A percentile compares a stretch with the other conserved stretches of the same genome.
phyloP scores from a whole-genome alignment of 1,284 basidiomycete species.

The Tranzscheliella williamsii region DNA sequence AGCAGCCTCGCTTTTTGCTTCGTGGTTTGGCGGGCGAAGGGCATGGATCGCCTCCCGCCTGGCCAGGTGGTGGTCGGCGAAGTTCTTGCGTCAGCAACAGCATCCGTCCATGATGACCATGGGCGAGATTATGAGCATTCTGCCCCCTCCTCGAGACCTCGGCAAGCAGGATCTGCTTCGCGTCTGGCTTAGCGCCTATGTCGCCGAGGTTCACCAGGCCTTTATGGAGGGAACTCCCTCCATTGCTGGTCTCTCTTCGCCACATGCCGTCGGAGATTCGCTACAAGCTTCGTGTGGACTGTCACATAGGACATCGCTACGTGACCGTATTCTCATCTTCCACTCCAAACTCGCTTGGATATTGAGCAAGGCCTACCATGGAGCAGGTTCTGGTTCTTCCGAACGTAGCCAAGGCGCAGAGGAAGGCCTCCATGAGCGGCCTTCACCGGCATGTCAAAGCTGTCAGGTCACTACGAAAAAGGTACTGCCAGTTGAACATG shows the following conservation, averaged over 20 bases:
- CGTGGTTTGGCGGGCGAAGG: slow-evolving; percentile 19
- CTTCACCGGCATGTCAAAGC: not conserved
- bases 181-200: slow-evolving; percentile 26
- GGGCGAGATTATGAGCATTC: slow-evolving; percentile 32
- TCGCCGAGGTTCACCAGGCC: slow-evolving; percentile 27
- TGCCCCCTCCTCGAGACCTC: slow-evolving; percentile 20
- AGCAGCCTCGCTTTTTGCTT: slow-evolving; percentile 15
- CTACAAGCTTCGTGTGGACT: slow-evolving; percentile 15
- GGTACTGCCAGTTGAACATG: not conserved
- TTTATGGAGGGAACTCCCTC: slow-evolving; percentile 23
- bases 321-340: slow-evolving; percentile 18
- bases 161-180: slow-evolving; percentile 30
- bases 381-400: slow-evolving; percentile 6
- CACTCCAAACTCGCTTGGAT: slow-evolving; percentile 21
- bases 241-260: slow-evolving; percentile 11
- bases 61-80: slow-evolving; percentile 26
- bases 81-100: slow-evolving; percentile 25
- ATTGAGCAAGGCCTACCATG: slow-evolving; percentile 25
- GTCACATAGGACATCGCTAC: slow-evolving; percentile 14
- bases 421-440: not conserved
- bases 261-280: slow-evolving; percentile 20
- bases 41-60: slow-evolving; percentile 32
- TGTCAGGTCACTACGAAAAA: not conserved
- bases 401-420: slow-evolving; percentile 6
- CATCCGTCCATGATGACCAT: slow-evolving; percentile 32